Evolutionary conservation across 2,329 filamentous ascomycete genomes (phyloP).

Genomic region (Xylariaceae sp.): DNA sequence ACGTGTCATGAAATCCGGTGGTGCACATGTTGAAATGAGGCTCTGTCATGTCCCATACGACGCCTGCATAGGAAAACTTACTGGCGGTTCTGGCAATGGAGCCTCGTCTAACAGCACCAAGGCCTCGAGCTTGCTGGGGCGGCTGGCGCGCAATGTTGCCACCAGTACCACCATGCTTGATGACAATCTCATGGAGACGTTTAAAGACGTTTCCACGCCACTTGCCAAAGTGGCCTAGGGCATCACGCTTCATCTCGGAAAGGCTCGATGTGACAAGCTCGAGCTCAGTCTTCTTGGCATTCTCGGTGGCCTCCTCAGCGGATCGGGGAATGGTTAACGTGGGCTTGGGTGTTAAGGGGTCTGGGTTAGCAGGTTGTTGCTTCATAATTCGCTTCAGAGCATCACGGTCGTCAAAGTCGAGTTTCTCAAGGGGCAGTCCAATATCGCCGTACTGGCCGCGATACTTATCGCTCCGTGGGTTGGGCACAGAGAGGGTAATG

Average conservation of each 20-base stretch:
- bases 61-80: slow-evolving; percentile 28
- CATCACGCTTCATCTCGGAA: slow-evolving; percentile 64
- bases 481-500: slow-evolving; percentile 31
- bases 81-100: slow-evolving; percentile 30
- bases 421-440: slow-evolving; percentile 12
- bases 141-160: slow-evolving; percentile 23
- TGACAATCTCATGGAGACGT: slow-evolving; percentile 65
- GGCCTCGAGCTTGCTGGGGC: slow-evolving; percentile 23
- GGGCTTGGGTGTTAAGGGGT: slow-evolving; percentile 8
- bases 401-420: slow-evolving; percentile 23
- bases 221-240: slow-evolving; percentile 69
- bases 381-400: slow-evolving; percentile 18
- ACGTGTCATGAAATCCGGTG: slow-evolving; percentile 12
- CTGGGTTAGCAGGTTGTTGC: slow-evolving; percentile 4
- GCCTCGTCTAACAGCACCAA: slow-evolving; percentile 37
- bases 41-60: no score
- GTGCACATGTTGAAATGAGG: no score
- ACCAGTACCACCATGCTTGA: slow-evolving; percentile 38
- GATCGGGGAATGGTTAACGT: slow-evolving; percentile 27
- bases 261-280: slow-evolving; percentile 35
- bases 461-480: slow-evolving; percentile 32
- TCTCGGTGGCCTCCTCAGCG: slow-evolving; percentile 27
- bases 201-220: slow-evolving; percentile 72
- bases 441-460: slow-evolving; percentile 25
- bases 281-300: slow-evolving; percentile 37